Evolutionary conservation across 2,329 filamentous ascomycete species (phyloP), one percentile per base, ranked within the genome.

Genomic region (Ceratocystis huliohia): DNA sequence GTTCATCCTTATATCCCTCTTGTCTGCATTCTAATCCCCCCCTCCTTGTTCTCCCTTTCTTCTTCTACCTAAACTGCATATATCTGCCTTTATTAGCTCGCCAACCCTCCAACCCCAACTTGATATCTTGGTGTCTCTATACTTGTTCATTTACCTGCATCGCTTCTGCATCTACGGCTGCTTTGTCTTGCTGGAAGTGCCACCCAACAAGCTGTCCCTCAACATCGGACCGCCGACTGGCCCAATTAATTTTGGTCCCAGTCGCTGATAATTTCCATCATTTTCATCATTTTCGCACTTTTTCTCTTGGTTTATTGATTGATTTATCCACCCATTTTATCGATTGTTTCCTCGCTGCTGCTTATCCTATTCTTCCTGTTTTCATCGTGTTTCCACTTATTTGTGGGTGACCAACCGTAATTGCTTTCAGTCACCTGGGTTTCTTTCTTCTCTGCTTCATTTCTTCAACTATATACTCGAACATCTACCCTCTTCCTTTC

Each of bases 371-470:
- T n/a, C 37, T 64, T 64, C n/a, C 59, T 45, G 5, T 45, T 37
- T 62, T 62, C 59, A 41, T 62, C 59, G 59, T 45, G 56, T 59
- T 30, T 17, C 56, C 56, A 59, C 59, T 41, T 62, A 41, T 62
- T 62, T 62, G 59, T 59, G 56, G 56, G 30, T 37, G 56, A 25
- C 56, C 56, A 33, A 25, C 56, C 56, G 20, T 37, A 62, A 10
- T 28, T n/a, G 22, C 30, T 25, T 62, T 10, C 59, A 62, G 33
- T 46, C 59, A 22, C 63, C 2, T 53, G 28, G 45, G 15, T 28
- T 64, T 64, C 28, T 64, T 44, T 64, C 28, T 17, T 37, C 61
- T 50, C 46, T 63, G 61, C 10, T 30, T 41, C 37, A 46, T 53
- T 53, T 53, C 22, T 28, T 10, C 48, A 25, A 25, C 48, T 1